Percentiles rank a stretch among this genome's conserved stretches.
Conservation (phyloP, 2,329 filamentous ascomycete genomes). For the Arthroderma uncinatum region DNA sequence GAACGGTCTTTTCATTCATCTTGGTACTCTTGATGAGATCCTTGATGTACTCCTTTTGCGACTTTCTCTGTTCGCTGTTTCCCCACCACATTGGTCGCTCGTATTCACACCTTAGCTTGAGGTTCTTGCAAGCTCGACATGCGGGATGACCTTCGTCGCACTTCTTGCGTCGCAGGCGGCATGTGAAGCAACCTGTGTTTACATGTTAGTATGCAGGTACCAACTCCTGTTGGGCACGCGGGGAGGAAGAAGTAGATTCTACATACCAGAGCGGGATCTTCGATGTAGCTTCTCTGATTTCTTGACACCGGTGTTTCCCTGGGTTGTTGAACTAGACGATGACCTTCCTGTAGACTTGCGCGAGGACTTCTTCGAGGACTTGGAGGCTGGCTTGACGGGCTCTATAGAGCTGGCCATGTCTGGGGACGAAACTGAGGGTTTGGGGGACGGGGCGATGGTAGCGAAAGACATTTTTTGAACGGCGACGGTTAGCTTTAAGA, state of each 20-base stretch:
- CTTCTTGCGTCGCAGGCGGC: constrained; percentile 57
- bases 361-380: constrained; percentile 7
- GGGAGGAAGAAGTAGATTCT: not conserved
- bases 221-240: not conserved
- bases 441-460: constrained; percentile 15
- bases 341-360: constrained; percentile 10
- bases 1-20: constrained; percentile 69
- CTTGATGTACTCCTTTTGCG: constrained; percentile 93
- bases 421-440: constrained; percentile 9
- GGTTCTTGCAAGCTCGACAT: constrained; percentile 54
- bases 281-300: constrained; percentile 13
- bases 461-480: constrained; percentile 15
- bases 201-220: not conserved
- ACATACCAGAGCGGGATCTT: constrained; percentile 15
- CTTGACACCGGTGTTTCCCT: constrained; percentile 7
- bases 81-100: constrained; percentile 96
- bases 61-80: constrained; percentile 72
- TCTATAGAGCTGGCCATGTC: constrained; percentile 9
- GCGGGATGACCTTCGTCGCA: constrained; percentile 56
- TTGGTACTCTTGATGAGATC: constrained; percentile 96
- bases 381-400: constrained; percentile 7
- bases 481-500: not conserved
- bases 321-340: constrained; percentile 5
- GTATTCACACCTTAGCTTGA: constrained; percentile 86
- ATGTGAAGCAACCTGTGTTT: constrained; percentile 51